A percentile compares a stretch with the other conserved stretches of the same genome.
Conservation (phyloP, 2,329 filamentous ascomycete genomes). For the Pseudofabraea citricarpa region DNA sequence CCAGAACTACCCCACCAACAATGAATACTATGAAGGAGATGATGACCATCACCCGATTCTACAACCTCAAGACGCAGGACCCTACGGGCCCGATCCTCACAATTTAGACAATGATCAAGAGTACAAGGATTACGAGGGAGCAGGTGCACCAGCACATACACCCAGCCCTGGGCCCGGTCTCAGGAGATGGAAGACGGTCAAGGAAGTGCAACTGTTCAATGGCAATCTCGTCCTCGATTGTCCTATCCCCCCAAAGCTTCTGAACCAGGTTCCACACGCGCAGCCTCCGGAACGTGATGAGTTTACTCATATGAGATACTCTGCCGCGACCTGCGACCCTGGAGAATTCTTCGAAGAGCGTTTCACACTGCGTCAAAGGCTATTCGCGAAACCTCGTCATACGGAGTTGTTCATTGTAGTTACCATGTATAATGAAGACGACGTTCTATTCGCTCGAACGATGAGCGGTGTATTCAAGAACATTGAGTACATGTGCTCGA, state of each 20-base stretch:
- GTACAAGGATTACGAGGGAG: slow-evolving; percentile 39
- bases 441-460: slow-evolving; percentile 89
- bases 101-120: slow-evolving; percentile 30
- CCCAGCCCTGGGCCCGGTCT: slow-evolving; percentile 56
- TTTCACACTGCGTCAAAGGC: slow-evolving; percentile 84
- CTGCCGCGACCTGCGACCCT: slow-evolving; percentile 91
- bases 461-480: slow-evolving; percentile 99
- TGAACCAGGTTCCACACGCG: slow-evolving; percentile 85
- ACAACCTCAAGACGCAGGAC: slow-evolving; percentile 34
- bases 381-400: slow-evolving; percentile 88
- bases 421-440: slow-evolving; percentile 99
- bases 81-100: slow-evolving; percentile 57
- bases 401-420: slow-evolving; percentile 95
- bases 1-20: slow-evolving; percentile 14
- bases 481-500: slow-evolving; percentile 94
- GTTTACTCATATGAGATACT: slow-evolving; percentile 88
- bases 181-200: slow-evolving; percentile 95
- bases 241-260: slow-evolving; percentile 81
- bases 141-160: slow-evolving; percentile 32
- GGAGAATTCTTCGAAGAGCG: slow-evolving; percentile 81
- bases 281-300: slow-evolving; percentile 78
- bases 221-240: slow-evolving; percentile 97
- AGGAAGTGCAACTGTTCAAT: slow-evolving; percentile 94
- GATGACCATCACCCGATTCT: slow-evolving; percentile 76
- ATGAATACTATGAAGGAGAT: slow-evolving; percentile 46